phyloP scores from a whole-genome alignment of 2,329 filamentous ascomycete genomes.

The Anthostomella pinea region DNA sequence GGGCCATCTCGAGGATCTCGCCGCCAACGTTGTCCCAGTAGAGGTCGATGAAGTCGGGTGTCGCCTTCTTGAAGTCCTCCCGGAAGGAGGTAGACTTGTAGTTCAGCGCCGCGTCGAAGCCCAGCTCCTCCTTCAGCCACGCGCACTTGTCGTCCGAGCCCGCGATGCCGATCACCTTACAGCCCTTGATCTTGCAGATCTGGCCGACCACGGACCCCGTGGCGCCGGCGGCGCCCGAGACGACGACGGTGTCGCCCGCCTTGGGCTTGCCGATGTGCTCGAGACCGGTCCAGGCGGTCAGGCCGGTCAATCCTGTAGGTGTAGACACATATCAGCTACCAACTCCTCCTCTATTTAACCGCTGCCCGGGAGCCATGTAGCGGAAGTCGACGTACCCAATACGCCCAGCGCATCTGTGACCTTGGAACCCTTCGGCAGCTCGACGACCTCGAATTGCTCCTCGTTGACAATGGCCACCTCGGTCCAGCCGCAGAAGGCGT shows the following conservation, averaged over 20 bases:
- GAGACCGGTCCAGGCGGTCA: constrained; percentile 77
- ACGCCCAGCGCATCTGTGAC: constrained; percentile 61
- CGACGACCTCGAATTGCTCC: constrained; percentile 43
- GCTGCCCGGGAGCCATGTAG: not conserved
- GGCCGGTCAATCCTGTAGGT: constrained; percentile 55
- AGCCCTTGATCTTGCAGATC: constrained; percentile 71
- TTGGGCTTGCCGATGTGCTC: constrained; percentile 65
- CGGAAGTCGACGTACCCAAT: constrained; percentile 37
- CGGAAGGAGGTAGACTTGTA: constrained; percentile 55
- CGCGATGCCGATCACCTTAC: constrained; percentile 60
- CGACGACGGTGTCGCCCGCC: constrained; percentile 70
- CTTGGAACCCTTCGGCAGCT: constrained; percentile 40
- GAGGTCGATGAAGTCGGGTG: constrained; percentile 54
- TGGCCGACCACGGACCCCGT: constrained; percentile 75
- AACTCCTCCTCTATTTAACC: not conserved
- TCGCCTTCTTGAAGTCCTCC: constrained; percentile 50
- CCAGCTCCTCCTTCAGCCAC: constrained; percentile 54
- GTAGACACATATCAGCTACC: not conserved
- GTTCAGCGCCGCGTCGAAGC: constrained; percentile 58
- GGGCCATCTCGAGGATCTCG: constrained; percentile 65
- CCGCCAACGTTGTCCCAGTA: constrained; percentile 69
- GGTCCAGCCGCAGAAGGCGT: constrained; percentile 59
- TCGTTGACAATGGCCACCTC: constrained; percentile 60
- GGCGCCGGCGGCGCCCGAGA: constrained; percentile 74
- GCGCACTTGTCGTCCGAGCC: constrained; percentile 64